A percentile compares a stretch with the other conserved stretches of the same genome.
Conservation (phyloP, 192 early-diverging fungal genomes). For the Allomyces macrogynus region DNA sequence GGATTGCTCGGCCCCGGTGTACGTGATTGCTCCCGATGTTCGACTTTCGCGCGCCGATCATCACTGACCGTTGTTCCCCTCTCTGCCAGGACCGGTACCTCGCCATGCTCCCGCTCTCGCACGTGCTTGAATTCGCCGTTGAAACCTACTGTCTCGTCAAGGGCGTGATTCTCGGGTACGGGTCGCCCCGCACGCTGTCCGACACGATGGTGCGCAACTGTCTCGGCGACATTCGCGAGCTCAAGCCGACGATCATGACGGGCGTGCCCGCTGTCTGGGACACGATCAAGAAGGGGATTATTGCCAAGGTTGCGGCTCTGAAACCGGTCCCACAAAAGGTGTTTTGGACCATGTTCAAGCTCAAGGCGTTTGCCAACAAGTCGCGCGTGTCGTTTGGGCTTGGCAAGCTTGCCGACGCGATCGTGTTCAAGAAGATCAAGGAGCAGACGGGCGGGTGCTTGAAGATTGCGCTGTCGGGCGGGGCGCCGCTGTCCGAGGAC, state of each 20-base stretch:
- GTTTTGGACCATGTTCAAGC: slow-evolving; percentile 1
- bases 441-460: slow-evolving; percentile 69
- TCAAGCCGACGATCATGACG: slow-evolving; percentile 31
- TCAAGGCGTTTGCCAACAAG: neutral
- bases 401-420: slow-evolving; percentile 20
- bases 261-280: slow-evolving; percentile 51
- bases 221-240: slow-evolving; percentile 37
- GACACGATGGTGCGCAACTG: slow-evolving; percentile 38
- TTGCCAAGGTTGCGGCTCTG: slow-evolving; percentile 4
- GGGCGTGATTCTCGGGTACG: slow-evolving; percentile 32
- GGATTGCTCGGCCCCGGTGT: no score
- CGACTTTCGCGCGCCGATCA: neutral
- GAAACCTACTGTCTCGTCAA: slow-evolving; percentile 17
- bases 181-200: slow-evolving; percentile 29
- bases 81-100: slow-evolving; percentile 18
- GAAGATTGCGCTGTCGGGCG: slow-evolving; percentile 59
- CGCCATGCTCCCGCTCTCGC: slow-evolving; percentile 11
- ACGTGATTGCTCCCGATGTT: no score
- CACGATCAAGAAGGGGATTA: slow-evolving; percentile 13
- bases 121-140: slow-evolving; percentile 35
- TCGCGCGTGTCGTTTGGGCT: neutral
- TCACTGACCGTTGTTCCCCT: slow-evolving; percentile 27
- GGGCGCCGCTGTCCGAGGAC: slow-evolving; percentile 66
- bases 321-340: neutral
- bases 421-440: slow-evolving; percentile 68